phyloP scores from a whole-genome alignment of 2,329 filamentous ascomycete species.

The Xylaria arbuscula region DNA sequence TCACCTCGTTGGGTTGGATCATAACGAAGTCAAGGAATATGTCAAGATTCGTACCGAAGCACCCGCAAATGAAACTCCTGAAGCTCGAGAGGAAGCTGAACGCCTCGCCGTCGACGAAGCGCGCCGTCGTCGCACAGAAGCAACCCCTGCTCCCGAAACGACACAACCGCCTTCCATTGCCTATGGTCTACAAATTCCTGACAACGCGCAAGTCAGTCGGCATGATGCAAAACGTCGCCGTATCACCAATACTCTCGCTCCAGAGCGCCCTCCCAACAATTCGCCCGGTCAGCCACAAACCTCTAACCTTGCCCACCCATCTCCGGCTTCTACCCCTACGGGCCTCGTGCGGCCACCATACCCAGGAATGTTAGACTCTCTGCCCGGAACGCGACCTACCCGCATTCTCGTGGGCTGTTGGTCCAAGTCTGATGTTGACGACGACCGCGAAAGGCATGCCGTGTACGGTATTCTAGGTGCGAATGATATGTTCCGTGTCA shows the following conservation, averaged over 20 bases:
- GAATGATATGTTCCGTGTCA: slow-evolving; percentile 74
- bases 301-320: slow-evolving; percentile 6
- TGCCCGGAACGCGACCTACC: slow-evolving; percentile 66
- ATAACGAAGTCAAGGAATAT: slow-evolving; percentile 71
- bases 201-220: slow-evolving; percentile 52
- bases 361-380: slow-evolving; percentile 39
- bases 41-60: slow-evolving; percentile 64
- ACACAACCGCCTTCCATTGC: slow-evolving; percentile 59
- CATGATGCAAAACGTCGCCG: slow-evolving; percentile 62
- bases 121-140: slow-evolving; percentile 54
- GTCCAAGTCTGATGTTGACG: slow-evolving; percentile 63
- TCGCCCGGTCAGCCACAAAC: slow-evolving; percentile 18
- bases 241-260: slow-evolving; percentile 53
- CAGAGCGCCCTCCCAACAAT: slow-evolving; percentile 42
- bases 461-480: slow-evolving; percentile 71
- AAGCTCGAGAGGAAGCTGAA: slow-evolving; percentile 56
- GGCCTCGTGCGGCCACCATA: slow-evolving; percentile 30
- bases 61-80: slow-evolving; percentile 48
- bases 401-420: slow-evolving; percentile 70
- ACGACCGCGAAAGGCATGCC: slow-evolving; percentile 66
- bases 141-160: slow-evolving; percentile 58
- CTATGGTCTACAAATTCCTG: slow-evolving; percentile 62
- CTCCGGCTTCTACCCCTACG: slow-evolving; percentile 13
- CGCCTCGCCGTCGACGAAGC: slow-evolving; percentile 60
- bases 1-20: slow-evolving; percentile 66